Base-by-base conservation (phyloP, 2,329 filamentous ascomycete species). In the Colletotrichum karsti region DNA sequence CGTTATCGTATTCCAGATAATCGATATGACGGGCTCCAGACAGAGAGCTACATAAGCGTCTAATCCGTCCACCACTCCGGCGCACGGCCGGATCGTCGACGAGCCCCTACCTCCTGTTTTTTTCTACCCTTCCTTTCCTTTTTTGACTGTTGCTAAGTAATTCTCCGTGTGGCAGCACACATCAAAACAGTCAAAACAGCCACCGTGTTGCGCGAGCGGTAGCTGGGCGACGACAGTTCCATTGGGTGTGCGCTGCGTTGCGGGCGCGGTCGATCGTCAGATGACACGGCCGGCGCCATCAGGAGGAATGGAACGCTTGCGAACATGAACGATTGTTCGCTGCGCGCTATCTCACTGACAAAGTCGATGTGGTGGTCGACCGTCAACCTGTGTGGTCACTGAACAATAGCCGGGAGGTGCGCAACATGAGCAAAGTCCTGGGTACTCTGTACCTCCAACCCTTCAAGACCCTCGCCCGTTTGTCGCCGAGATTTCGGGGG, bases 401-500 rank as follows among this genome's bases (percentile, higher is more conserved):
- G 33, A 13, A 12, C 12, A 35, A 8, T 35, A 42, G 33, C 53
- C 42, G 60, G 41, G 41, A 50, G 51, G 60, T 48, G 24, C 33
- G 35, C 33, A 35, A 35, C 5, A 13, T 35, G 33, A 35, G 9
- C 33, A 39, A 61, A 30, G 59, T 58, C 44, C 51, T 46, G 18
- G 51, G 37, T 64, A 67, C n/a, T n/a, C n/a, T n/a, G n/a, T n/a
- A n/a, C n/a, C n/a, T n/a, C n/a, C n/a, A n/a, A n/a, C n/a, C n/a
- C n/a, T n/a, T n/a, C 64, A 67, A 61, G 12, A 30, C 46, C 28
- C 35, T 64, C 46, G 60, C 53, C 64, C 60, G 53, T 54, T 67
- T 67, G 60, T 67, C 53, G 60, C 53, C 64, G 64, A 67, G 53
- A 64, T 54, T 67, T 67, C 64, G 60, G 60, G 60, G 51, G 44